These are phyloP conservation scores for Takakia lepidozioides DNA, from an alignment of 225 moss, liverwort and hornwort genomes.

Conservation along the genomic window DNA sequence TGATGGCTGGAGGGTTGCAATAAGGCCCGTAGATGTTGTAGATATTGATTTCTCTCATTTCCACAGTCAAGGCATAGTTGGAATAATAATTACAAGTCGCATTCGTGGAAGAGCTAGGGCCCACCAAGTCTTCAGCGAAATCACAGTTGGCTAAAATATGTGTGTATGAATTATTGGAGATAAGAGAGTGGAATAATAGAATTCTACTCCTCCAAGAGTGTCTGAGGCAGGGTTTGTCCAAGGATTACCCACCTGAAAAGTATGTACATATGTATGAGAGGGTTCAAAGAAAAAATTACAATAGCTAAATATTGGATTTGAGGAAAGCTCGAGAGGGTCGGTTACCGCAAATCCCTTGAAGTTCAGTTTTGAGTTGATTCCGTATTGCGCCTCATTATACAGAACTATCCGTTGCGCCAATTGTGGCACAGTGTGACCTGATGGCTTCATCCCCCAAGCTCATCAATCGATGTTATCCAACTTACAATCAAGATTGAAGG, in stretches of 20 bases:
- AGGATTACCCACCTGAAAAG: conserved; percentile 31
- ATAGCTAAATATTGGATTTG: too few species aligned
- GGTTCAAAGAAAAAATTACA: too few species aligned
- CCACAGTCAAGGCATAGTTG: conserved; percentile 19
- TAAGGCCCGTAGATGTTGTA: conserved; percentile 37
- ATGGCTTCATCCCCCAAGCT: background rate
- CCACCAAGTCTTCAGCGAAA: conserved; percentile 30
- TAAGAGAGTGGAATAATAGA: conserved; percentile 27
- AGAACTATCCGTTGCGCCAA: conserved; percentile 25
- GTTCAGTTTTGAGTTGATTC: conserved; percentile 20
- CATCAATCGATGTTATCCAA: too few species aligned
- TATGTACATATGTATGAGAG: too few species aligned
- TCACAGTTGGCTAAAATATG: conserved; percentile 32
- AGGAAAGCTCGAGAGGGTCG: background rate
- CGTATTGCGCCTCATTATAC: conserved; percentile 21
- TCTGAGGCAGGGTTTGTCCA: conserved; percentile 30
- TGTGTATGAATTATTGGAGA: conserved; percentile 29
- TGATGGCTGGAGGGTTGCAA: conserved; percentile 23
- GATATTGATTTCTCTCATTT: conserved; percentile 44
- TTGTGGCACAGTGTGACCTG: conserved; percentile 39
- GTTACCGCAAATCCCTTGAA: conserved; percentile 34
- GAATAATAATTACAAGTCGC: conserved; percentile 26
- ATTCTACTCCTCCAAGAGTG: conserved; percentile 33
- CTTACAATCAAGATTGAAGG: background rate
- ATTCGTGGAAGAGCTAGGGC: conserved; percentile 23